Base-by-base conservation (phyloP, 2,329 filamentous ascomycete species). In the Hymenoscyphus albidus region DNA sequence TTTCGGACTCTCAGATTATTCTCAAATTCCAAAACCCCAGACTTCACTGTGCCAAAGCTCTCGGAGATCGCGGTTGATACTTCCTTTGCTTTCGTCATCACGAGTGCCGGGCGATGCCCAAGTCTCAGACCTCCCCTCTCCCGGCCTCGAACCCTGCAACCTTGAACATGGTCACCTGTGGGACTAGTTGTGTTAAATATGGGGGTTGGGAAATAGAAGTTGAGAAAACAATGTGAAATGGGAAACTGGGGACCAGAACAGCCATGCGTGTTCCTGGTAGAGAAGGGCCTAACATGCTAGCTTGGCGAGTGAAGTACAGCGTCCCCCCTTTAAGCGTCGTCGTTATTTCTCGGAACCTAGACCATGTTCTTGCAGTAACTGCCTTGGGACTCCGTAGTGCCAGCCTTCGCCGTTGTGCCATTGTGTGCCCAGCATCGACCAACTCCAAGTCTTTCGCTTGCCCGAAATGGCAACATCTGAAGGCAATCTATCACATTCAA, bases 81-180 rank as follows among this genome's bases (percentile, higher is more conserved):
- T 27, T 51, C 44, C n/a, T 27, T 51, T 18, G n/a, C 44, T 51
- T 51, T 51, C 44, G 44, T 51, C 44, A 51, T 51, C 6, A n/a
- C 22, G 44, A 51, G 44, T 51, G 44, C 44, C 44, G 44, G 44
- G n/a, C 18, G 44, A 51, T 51, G 44, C 44, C 44, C 44, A 51
- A 51, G 18, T 51, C 44, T 51, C 44, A 51, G 18, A 51, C 44
- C n/a, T 51, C 44, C 22, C n/a, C 44, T 10, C n/a, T 18, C n/a
- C n/a, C 14, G 44, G 7, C 44, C 44, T 27, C 44, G n/a, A 48
- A 18, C 44, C 44, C n/a, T 48, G 44, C 44, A 48, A 51, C 44
- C 6, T 51, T 22, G 44, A 18, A 10, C 44, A 51, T 27, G 44
- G 44, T 51, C 44, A 51, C 44, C 18, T 51, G 44, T n/a, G 18